These are phyloP conservation scores for Boletus vermiculosoides DNA, from an alignment of 768 basidiomycete species.

Conservation along the genomic window DNA sequence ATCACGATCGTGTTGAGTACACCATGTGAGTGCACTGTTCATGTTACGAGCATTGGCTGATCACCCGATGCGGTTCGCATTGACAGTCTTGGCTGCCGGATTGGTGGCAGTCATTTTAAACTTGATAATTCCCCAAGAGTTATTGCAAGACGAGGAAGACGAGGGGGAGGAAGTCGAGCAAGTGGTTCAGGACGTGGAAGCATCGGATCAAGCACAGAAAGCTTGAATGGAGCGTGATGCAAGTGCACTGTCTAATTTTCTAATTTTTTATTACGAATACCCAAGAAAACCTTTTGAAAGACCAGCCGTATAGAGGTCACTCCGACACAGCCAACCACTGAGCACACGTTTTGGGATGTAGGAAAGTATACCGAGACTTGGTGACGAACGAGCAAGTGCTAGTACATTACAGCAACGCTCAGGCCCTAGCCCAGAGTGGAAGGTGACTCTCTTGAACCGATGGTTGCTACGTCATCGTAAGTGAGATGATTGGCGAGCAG, in stretches of 20 bases:
- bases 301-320: background rate
- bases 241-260: background rate
- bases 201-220: background rate
- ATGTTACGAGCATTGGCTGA: background rate
- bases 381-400: too few species aligned
- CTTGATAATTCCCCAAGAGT: constrained; percentile 47
- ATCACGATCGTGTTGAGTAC: constrained; percentile 80
- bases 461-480: background rate
- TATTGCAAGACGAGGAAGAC: constrained; percentile 21
- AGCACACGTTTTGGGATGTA: background rate
- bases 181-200: constrained; percentile 27
- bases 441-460: background rate
- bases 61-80: background rate
- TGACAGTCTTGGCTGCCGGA: constrained; percentile 53
- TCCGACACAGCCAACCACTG: background rate
- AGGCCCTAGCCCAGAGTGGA: background rate
- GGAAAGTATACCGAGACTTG: background rate
- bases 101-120: constrained; percentile 60
- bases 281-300: background rate
- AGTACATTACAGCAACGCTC: too few species aligned
- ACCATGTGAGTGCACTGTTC: constrained; percentile 57
- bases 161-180: constrained; percentile 18
- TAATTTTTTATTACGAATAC: background rate
- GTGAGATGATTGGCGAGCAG: background rate
- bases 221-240: background rate